Evolutionary conservation across 768 basidiomycete species (phyloP), one percentile per base, ranked within the genome.

Genomic region (Polyporus arcularius): DNA sequence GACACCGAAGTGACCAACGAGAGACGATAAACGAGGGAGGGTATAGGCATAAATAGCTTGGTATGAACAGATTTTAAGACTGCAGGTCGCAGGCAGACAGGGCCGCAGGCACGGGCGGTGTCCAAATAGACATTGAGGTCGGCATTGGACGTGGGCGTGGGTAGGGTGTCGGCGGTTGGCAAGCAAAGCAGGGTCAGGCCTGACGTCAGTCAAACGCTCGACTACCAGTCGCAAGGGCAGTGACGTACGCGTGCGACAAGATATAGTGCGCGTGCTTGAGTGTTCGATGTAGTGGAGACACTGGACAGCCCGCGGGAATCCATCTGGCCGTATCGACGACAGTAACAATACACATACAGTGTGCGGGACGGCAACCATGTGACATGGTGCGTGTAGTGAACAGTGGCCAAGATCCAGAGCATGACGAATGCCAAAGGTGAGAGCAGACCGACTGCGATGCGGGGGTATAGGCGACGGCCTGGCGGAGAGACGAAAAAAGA

Each of bases 31-130:
- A 40, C 18, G 49, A 53, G 57, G 58, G 58, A 53, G 57, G 58
- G 58, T 60, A 59, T 59, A 61, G 42, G 31, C 15, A 63, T 58
- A 61, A 65, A 67, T 59, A 64, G 57, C 41, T 61, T 57, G 65
- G 55, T 50, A 51, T 51, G 52, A 48, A 48, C 51, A 61, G 28
- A 38, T 56, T 55, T 60, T 63, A 56, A 43, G 60, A 49, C 45
- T 43, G 49, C 54, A 49, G 30, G 46, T 16, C n/a, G 26, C 45
- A 16, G 5, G 9, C 45, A 18, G 45, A 10, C 45, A 2, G 9
- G 45, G 45, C n/a, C 11, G 41, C n/a, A 4, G 15, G 21, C 16
- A 21, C 8, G 7, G 41, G n/a, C 11, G 41, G n/a, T 4, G 43
- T 35, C 35, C 35, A 35, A 35, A 35, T 11, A 11, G 35, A 35